These are phyloP conservation scores for Myrica gale DNA, from an alignment of 306 rosid species.

Conservation along the genomic window DNA sequence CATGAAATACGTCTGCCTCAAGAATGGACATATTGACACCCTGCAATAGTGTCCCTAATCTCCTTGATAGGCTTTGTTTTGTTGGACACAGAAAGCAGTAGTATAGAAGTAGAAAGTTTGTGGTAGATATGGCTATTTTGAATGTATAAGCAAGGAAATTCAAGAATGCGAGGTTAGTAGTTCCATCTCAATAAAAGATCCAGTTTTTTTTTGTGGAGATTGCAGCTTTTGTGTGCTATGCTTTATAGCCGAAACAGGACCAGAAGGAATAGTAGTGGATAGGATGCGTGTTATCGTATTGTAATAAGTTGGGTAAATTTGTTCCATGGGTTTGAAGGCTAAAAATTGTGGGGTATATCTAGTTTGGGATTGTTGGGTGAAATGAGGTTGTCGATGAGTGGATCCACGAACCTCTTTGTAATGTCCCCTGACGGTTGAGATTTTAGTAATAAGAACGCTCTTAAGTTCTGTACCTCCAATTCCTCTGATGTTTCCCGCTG, in stretches of 20 bases:
- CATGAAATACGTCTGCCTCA: conserved; percentile 65
- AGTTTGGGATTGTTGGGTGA: not conserved
- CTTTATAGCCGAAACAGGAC: conserved; percentile 28
- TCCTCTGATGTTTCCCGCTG: too few species aligned
- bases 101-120: conserved; percentile 18
- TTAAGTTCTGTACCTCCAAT: not conserved
- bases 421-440: not conserved
- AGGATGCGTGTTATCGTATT: conserved; percentile 15
- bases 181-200: conserved; percentile 48
- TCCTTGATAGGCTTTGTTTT: not conserved
- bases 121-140: conserved; percentile 29
- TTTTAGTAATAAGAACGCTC: not conserved
- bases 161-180: conserved; percentile 35
- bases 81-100: conserved; percentile 17
- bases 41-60: not conserved
- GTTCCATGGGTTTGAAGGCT: conserved; percentile 28
- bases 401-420: not conserved
- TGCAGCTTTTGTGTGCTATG: conserved; percentile 39
- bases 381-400: not conserved
- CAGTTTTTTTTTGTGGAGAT: conserved; percentile 37
- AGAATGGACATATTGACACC: conserved; percentile 78
- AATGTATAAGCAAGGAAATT: conserved; percentile 34
- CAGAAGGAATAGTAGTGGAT: conserved; percentile 22
- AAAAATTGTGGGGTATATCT: conserved; percentile 22
- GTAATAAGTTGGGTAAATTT: conserved; percentile 39